Evolutionary conservation across 73 alveolate genomes (phyloP).

Genomic region (Breviolum minutum): DNA sequence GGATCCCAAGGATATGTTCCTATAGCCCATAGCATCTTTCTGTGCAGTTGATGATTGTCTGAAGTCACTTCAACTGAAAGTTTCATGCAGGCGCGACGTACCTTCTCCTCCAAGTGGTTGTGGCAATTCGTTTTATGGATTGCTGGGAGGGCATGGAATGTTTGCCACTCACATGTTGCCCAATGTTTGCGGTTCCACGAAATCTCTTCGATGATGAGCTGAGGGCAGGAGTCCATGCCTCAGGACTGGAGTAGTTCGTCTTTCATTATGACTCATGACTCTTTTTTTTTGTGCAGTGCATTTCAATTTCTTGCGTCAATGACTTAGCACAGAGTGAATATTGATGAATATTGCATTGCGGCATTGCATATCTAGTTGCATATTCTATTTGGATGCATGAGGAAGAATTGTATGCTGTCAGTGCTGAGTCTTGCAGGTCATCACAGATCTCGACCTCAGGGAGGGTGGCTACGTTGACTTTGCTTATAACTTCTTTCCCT

Average conservation of each 20-base stretch:
- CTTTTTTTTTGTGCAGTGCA: background rate
- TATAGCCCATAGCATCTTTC: no score
- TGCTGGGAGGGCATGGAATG: conserved; percentile 95
- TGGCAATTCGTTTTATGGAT: conserved; percentile 83
- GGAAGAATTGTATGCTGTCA: no score
- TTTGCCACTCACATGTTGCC: conserved; percentile 95
- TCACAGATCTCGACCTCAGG: conserved; percentile 71
- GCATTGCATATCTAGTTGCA: no score
- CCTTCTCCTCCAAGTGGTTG: conserved; percentile 87
- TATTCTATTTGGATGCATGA: no score
- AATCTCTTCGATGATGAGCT: conserved; percentile 73
- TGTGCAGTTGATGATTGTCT: no score
- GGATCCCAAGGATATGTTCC: background rate
- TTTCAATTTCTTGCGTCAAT: background rate
- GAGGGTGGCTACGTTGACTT: conserved; percentile 90
- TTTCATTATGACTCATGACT: background rate
- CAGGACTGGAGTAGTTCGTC: background rate
- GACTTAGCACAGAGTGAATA: no score
- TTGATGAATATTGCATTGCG: no score
- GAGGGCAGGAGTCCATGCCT: conserved; percentile 49
- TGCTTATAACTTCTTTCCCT: conserved; percentile 90
- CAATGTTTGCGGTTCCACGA: conserved; percentile 93
- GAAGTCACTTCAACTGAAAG: no score
- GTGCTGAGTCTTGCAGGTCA: background rate
- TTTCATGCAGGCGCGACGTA: conserved; percentile 48